A percentile compares a stretch with the other conserved stretches of the same genome.
These are phyloP conservation scores for Pseudozyma sp. DNA, from an alignment of 1,284 basidiomycete species.

Conservation along the genomic window DNA sequence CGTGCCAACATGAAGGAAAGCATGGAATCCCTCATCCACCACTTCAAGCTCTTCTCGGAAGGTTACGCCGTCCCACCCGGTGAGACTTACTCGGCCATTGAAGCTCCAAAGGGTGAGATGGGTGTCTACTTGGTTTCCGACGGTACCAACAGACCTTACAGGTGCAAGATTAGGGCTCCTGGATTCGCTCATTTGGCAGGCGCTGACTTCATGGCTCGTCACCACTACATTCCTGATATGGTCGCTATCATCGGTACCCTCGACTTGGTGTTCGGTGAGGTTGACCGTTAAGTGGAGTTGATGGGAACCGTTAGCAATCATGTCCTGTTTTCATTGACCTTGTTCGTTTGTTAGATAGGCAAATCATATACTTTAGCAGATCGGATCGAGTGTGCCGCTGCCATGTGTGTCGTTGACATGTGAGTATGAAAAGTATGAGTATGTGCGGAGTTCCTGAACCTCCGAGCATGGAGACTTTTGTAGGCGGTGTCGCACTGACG, in stretches of 20 bases:
- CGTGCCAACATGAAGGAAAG: constrained; percentile 98
- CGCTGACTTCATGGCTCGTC: constrained; percentile 65
- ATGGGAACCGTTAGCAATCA: neutral
- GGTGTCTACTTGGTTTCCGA: constrained; percentile 69
- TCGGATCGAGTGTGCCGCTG: neutral
- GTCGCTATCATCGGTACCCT: constrained; percentile 68
- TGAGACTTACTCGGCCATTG: constrained; percentile 97
- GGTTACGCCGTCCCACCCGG: constrained; percentile 95
- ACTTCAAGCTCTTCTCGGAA: constrained; percentile 96
- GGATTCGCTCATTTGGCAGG: constrained; percentile 68
- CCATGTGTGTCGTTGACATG: neutral
- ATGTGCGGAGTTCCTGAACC: no score
- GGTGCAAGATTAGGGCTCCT: constrained; percentile 67
- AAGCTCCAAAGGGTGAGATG: constrained; percentile 99
- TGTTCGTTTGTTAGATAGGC: constrained; percentile 21
- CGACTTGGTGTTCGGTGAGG: constrained; percentile 69
- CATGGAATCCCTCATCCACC: constrained; percentile 95
- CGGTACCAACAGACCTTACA: constrained; percentile 67
- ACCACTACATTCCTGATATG: constrained; percentile 66
- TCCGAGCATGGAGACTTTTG: no score
- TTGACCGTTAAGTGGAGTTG: constrained; percentile 50
- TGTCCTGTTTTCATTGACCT: neutral
- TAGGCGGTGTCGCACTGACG: neutral
- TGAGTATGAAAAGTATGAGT: neutral
- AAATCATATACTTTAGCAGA: constrained; percentile 9